These are phyloP conservation scores for Magnaporthiopsis rhizophila DNA, from an alignment of 2,329 filamentous ascomycete species.

Conservation along the genomic window DNA sequence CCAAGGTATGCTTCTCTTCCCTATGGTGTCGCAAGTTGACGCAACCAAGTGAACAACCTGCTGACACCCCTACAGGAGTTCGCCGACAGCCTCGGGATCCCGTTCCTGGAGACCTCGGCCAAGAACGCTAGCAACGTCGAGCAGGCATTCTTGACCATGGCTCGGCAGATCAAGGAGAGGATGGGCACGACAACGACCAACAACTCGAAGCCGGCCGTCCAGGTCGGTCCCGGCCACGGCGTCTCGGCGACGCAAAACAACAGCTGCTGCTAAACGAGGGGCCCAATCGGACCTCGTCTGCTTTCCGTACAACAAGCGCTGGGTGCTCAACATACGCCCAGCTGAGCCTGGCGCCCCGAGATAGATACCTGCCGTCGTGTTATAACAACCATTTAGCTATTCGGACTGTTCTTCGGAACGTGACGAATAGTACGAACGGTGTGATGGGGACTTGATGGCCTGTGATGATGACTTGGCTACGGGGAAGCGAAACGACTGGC, in stretches of 20 bases:
- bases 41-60: slow-evolving; percentile 2
- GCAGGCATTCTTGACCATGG: slow-evolving; percentile 99
- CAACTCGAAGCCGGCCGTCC: slow-evolving; percentile 98
- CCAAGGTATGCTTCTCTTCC: slow-evolving; percentile 66
- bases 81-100: slow-evolving; percentile 95
- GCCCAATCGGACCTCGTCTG: not conserved
- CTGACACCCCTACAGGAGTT: slow-evolving; percentile 62
- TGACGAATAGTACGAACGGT: not conserved
- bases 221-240: slow-evolving; percentile 89
- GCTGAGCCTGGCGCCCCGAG: not conserved
- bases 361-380: not conserved
- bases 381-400: not conserved
- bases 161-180: slow-evolving; percentile 98
- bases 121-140: slow-evolving; percentile 99
- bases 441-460: not conserved
- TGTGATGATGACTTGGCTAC: not conserved
- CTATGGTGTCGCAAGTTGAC: not conserved
- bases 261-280: slow-evolving; percentile 25
- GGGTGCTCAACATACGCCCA: not conserved
- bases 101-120: slow-evolving; percentile 98
- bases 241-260: slow-evolving; percentile 51
- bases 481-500: not conserved
- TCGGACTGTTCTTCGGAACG: not conserved
- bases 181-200: slow-evolving; percentile 94
- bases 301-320: not conserved